phyloP scores from a whole-genome alignment of 495 filamentous ascomycete genomes.

The Penicillium alfredii region DNA sequence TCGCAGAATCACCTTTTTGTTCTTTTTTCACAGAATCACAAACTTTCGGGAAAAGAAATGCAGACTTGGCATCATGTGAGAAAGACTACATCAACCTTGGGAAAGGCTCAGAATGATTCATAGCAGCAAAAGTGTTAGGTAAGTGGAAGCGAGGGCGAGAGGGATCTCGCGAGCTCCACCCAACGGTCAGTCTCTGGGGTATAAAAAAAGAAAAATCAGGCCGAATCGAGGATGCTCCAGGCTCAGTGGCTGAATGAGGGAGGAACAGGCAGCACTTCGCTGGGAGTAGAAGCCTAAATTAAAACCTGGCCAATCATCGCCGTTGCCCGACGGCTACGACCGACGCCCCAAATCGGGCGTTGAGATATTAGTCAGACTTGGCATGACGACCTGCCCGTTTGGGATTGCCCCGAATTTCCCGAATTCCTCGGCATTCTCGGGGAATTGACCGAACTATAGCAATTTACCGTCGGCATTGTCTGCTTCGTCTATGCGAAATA shows the following conservation, averaged over 20 bases:
- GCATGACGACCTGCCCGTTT: conserved; percentile 3
- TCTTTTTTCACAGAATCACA: too few species aligned
- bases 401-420: conserved; percentile 1
- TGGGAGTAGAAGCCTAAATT: not conserved
- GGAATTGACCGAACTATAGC: too few species aligned
- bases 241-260: conserved; percentile 21
- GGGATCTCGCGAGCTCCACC: too few species aligned
- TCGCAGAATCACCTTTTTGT: too few species aligned
- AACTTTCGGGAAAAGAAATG: too few species aligned
- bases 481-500: too few species aligned
- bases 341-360: conserved; percentile 13
- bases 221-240: too few species aligned
- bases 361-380: not conserved
- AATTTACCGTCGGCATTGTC: too few species aligned
- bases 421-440: not conserved
- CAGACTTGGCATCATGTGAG: too few species aligned
- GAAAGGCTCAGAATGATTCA: too few species aligned
- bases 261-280: conserved; percentile 25
- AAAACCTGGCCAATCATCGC: conserved; percentile 14
- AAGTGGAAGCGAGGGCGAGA: not conserved
- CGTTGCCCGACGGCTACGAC: conserved; percentile 8
- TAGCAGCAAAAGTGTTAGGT: conserved; percentile 9
- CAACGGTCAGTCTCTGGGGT: conserved; percentile 13
- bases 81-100: not conserved
- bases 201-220: not conserved